Conservation (phyloP, 768 basidiomycete genomes). For the Serendipita sp. region DNA sequence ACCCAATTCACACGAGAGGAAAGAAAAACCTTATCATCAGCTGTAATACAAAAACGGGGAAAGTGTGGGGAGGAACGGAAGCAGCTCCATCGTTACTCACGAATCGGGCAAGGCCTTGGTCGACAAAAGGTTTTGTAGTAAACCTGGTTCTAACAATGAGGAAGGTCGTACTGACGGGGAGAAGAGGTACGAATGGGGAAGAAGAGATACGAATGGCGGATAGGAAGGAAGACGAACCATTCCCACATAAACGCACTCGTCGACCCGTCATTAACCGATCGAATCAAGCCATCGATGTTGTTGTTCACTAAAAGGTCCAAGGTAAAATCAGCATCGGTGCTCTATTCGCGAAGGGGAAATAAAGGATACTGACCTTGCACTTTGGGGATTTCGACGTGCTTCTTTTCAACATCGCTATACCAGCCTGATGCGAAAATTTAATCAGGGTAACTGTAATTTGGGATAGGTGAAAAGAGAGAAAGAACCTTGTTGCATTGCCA, state of each 20-base stretch:
- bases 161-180: too few species aligned
- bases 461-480: slow-evolving; percentile 16
- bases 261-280: slow-evolving; percentile 74
- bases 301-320: slow-evolving; percentile 41
- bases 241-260: slow-evolving; percentile 94
- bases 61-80: too few species aligned
- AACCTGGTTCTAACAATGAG: slow-evolving; percentile 25
- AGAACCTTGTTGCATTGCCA: slow-evolving; percentile 84
- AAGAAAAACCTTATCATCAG: too few species aligned
- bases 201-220: neutral
- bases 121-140: slow-evolving; percentile 64
- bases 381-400: slow-evolving; percentile 25
- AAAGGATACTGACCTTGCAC: slow-evolving; percentile 42
- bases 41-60: too few species aligned
- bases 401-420: slow-evolving; percentile 15
- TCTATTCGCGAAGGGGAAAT: neutral
- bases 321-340: neutral
- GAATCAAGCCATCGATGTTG: slow-evolving; percentile 62
- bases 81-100: slow-evolving; percentile 30
- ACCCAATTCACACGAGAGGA: too few species aligned
- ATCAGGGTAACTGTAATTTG: slow-evolving; percentile 9
- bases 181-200: too few species aligned
- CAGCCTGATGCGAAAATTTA: neutral
- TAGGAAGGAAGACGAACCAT: slow-evolving; percentile 27
- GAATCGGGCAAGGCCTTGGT: slow-evolving; percentile 65